Base-by-base conservation (phyloP, 306 rosid genomes). In the Vicia faba region DNA sequence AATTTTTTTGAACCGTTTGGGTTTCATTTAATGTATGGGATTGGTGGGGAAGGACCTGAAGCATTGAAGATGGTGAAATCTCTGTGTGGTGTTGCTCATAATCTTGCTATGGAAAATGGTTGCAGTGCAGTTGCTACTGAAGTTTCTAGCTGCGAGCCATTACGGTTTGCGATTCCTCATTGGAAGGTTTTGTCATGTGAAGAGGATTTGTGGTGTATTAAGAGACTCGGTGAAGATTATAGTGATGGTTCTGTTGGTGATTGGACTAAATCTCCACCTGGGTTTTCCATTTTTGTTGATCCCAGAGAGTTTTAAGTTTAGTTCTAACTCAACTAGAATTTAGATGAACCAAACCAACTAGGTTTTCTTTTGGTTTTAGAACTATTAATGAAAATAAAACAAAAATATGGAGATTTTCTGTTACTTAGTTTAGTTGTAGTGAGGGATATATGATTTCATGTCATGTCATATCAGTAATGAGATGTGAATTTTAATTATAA, bases 181-280 rank as follows among this genome's bases (percentile, higher is more conserved):
- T 93, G 99, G 99, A 90, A 85, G 75, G 80, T 65, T 71, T 80
- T 93, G 15, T 93, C 99, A 0, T 89, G 89, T 56, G 91, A 79
- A 7, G 97, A 89, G 73, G 98, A 93, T 31, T 46, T 86, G 25
- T 93, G 97, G 97, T 93, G 97, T 77, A 86, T 93, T 18, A 90
- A 86, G 69, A 77, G 97, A 54, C 82, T 93, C 0, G 87, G 85
- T 0, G 98, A 92, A 40, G 99, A 90, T 77, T 90, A 90, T 62
- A 86, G 98, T 41, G 98, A 93, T 38, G 97, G 97, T 39, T 77
- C 97, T 0, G 85, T 93, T 16, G 99, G 97, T 76, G 99, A 93
- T 76, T 90, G 99, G 98, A 86, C 99, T 3, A 93, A 93, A 69
- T 90, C 99, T 6, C 70, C 85, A 5, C 96, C 99, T 61, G 96